Percentiles rank a stretch among this genome's conserved stretches.
Evolutionary conservation across 306 rosid species (phyloP).

Genomic region (Styphnolobium japonicum): DNA sequence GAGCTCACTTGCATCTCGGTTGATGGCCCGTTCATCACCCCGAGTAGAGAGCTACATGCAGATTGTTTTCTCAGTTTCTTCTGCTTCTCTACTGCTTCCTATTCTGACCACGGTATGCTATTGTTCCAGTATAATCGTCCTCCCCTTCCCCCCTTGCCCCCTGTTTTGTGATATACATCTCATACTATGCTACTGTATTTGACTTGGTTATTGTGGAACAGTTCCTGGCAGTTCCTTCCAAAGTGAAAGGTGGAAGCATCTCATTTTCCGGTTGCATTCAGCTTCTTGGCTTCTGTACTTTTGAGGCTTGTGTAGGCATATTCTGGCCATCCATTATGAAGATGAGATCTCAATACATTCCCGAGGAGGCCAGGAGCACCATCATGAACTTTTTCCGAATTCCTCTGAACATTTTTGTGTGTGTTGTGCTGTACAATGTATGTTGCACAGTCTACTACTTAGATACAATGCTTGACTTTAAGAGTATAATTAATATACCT

Average conservation of each 20-base stretch:
- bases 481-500: neutral
- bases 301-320: slow-evolving; percentile 91
- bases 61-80: slow-evolving; percentile 66
- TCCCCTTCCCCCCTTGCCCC: neutral
- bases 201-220: slow-evolving; percentile 47
- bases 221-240: slow-evolving; percentile 66
- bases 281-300: slow-evolving; percentile 87
- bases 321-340: slow-evolving; percentile 99
- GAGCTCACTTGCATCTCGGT: slow-evolving; percentile 84
- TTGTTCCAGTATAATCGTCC: slow-evolving; percentile 14
- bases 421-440: slow-evolving; percentile 95
- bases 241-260: slow-evolving; percentile 71
- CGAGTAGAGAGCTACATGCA: slow-evolving; percentile 92
- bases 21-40: slow-evolving; percentile 63
- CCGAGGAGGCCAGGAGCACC: slow-evolving; percentile 98
- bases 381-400: slow-evolving; percentile 99
- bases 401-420: slow-evolving; percentile 94
- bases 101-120: slow-evolving; percentile 68
- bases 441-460: slow-evolving; percentile 30
- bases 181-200: slow-evolving; percentile 25
- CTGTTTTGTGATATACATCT: slow-evolving; percentile 16
- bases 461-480: slow-evolving; percentile 11
- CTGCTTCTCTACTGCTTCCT: slow-evolving; percentile 72
- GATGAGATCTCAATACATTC: slow-evolving; percentile 99
- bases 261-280: slow-evolving; percentile 65